Evolutionary conservation across 495 filamentous ascomycete genomes (phyloP).

Genomic region (Podospora pseudoanserina): DNA sequence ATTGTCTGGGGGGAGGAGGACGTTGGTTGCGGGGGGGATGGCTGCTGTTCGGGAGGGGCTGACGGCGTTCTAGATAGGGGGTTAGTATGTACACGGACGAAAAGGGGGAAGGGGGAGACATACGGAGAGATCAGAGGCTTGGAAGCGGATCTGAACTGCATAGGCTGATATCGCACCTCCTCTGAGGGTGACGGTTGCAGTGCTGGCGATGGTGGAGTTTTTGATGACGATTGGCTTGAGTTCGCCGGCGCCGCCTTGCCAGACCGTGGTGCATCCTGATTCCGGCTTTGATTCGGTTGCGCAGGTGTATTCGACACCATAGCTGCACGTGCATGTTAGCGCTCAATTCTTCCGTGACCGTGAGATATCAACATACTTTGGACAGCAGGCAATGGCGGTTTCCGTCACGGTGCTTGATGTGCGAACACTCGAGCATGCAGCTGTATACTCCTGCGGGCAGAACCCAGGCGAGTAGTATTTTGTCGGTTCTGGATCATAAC

Average conservation of each 20-base stretch:
- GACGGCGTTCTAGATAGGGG: neutral
- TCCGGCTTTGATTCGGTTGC: slow-evolving; percentile 10
- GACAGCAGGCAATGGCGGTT: slow-evolving; percentile 32
- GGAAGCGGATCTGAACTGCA: slow-evolving; percentile 28
- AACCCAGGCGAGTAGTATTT: slow-evolving; percentile 35
- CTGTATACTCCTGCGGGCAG: slow-evolving; percentile 33
- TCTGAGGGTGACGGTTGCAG: slow-evolving; percentile 15
- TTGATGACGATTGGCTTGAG: slow-evolving; percentile 22
- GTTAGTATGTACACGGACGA: neutral
- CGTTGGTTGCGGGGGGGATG: slow-evolving; percentile 4
- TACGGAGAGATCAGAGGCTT: slow-evolving; percentile 10
- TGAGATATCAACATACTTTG: slow-evolving; percentile 23
- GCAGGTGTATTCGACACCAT: slow-evolving; percentile 25
- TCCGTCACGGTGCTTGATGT: slow-evolving; percentile 17
- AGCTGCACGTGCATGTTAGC: neutral
- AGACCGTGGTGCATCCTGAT: slow-evolving; percentile 28
- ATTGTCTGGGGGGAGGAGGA: slow-evolving; percentile 8
- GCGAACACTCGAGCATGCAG: slow-evolving; percentile 27
- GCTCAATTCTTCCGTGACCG: neutral
- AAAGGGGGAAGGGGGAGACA: neutral
- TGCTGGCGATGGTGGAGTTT: slow-evolving; percentile 14
- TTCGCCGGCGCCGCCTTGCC: slow-evolving; percentile 12
- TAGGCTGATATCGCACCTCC: slow-evolving; percentile 9
- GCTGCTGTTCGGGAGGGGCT: slow-evolving; percentile 3
- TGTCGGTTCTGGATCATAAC: slow-evolving; percentile 28